Conservation (phyloP, 345 rosid species). For the Isatis tinctoria region DNA sequence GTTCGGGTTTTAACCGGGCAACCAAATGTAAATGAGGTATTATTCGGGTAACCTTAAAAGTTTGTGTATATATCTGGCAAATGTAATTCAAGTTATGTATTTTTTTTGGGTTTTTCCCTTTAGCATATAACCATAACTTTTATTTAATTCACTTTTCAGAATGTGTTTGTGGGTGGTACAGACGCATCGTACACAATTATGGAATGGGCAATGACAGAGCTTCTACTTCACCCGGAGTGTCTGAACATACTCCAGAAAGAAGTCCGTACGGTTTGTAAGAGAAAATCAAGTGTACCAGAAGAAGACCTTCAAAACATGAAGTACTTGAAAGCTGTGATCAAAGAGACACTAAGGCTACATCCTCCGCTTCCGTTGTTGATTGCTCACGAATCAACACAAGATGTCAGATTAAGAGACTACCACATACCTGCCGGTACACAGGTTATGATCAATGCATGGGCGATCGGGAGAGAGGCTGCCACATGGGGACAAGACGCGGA, state of each 20-base stretch:
- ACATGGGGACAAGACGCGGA: slow-evolving; percentile 35
- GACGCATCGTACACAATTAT: slow-evolving; percentile 31
- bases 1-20: no score
- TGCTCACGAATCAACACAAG: slow-evolving; percentile 29
- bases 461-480: slow-evolving; percentile 29
- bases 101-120: no score
- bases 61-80: no score
- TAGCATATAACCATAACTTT: background rate
- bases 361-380: slow-evolving; percentile 42
- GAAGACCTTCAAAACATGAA: slow-evolving; percentile 28
- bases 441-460: slow-evolving; percentile 39
- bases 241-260: slow-evolving; percentile 35
- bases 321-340: slow-evolving; percentile 39
- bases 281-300: slow-evolving; percentile 14
- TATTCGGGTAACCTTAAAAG: no score
- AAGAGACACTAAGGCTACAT: slow-evolving; percentile 38
- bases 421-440: slow-evolving; percentile 34
- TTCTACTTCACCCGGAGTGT: slow-evolving; percentile 33
- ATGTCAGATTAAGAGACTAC: slow-evolving; percentile 28
- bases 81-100: no score
- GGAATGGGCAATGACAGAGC: slow-evolving; percentile 50
- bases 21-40: no score
- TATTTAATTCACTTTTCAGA: no score
- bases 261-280: slow-evolving; percentile 11
- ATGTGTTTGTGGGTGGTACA: slow-evolving; percentile 40